Base-by-base conservation (phyloP, 495 filamentous ascomycete species). In the Tuber indicum region DNA sequence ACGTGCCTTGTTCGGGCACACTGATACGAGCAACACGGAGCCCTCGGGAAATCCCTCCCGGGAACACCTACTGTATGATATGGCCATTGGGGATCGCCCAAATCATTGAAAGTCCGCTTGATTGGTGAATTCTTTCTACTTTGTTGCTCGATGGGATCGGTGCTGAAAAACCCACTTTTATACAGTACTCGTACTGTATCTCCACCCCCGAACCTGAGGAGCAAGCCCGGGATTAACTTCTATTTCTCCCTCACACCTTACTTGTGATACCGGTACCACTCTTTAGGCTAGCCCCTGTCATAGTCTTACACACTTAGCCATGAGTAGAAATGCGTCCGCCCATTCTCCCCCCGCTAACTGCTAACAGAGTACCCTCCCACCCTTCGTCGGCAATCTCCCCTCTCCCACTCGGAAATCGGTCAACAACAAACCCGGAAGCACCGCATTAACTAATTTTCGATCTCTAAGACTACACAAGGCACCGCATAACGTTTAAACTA, bases 401-500 rank as follows among this genome's bases (percentile, higher is more conserved):
- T 71, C 58, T 72, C 70, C n/a, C 62, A 0, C 14, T 12, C 43
- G 7, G 58, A 82, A 93, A 84, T 93, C 91, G 23, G 91, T 93
- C 74, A 90, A 80, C 72, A 93, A 81, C 49, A 92, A 84, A 17
- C 91, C 90, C 12, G 91, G 91, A 70, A 90, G 82, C 0, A 93
- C 88, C 0, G 90, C 90, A 83, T 92, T 92, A 46, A 91, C 84
- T 52, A 91, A 32, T 83, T 77, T 92, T 92, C 9, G 86, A 84
- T 4, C 91, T 91, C 79, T 91, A 89, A 0, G 86, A 89, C 72
- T 85, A 85, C 1, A 91, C 91, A 36, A 92, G 86, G 75, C 90
- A 91, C 78, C 90, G 91, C 87, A 92, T 90, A 49, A 92, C 84
- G 78, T 92, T 91, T 73, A 93, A 79, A 86, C 87, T 84, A 73